Percentiles rank a stretch among this genome's conserved stretches.
These are phyloP conservation scores for Ustilago hordei DNA, from an alignment of 1,284 basidiomycete genomes.

Conservation along the genomic window DNA sequence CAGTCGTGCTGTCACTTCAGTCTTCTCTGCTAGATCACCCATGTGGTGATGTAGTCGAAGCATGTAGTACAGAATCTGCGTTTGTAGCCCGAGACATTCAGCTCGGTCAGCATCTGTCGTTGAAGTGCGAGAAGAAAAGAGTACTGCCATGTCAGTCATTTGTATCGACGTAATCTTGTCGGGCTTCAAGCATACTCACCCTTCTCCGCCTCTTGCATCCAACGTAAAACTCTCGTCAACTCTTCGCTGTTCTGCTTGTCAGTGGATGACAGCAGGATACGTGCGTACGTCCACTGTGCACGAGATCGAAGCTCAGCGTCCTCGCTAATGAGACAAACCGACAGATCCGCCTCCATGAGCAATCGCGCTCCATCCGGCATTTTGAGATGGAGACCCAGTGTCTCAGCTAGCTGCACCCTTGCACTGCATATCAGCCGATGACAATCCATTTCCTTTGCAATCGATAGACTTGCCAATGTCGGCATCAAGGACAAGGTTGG, in stretches of 20 bases:
- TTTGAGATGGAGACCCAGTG: constrained; percentile 32
- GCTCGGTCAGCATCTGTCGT: constrained; percentile 26
- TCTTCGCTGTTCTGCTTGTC: constrained; percentile 20
- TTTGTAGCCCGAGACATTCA: constrained; percentile 38
- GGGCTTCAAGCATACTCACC: constrained; percentile 19
- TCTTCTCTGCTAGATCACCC: constrained; percentile 11
- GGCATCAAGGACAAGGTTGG: constrained; percentile 35
- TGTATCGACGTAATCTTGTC: neutral
- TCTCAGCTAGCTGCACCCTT: constrained; percentile 35
- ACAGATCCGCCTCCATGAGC: constrained; percentile 34
- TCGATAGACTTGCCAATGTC: constrained; percentile 32
- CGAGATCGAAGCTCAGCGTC: constrained; percentile 35
- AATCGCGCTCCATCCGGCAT: constrained; percentile 36
- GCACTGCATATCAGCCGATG: constrained; percentile 26
- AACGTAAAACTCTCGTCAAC: constrained; percentile 19
- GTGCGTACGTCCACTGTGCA: constrained; percentile 44
- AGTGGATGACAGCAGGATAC: constrained; percentile 34
- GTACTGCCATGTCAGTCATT: constrained; percentile 5
- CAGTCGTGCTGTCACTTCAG: constrained; percentile 10
- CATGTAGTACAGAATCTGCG: constrained; percentile 52
- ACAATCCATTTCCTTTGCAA: constrained; percentile 42
- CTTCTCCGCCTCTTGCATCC: constrained; percentile 35
- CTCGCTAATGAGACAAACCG: constrained; percentile 27
- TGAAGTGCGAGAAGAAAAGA: neutral
- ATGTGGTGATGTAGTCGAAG: constrained; percentile 42